A percentile compares a stretch with the other conserved stretches of the same genome.
Evolutionary conservation across 768 basidiomycete species (phyloP).

Genomic region (Kwoniella bestiolae): DNA sequence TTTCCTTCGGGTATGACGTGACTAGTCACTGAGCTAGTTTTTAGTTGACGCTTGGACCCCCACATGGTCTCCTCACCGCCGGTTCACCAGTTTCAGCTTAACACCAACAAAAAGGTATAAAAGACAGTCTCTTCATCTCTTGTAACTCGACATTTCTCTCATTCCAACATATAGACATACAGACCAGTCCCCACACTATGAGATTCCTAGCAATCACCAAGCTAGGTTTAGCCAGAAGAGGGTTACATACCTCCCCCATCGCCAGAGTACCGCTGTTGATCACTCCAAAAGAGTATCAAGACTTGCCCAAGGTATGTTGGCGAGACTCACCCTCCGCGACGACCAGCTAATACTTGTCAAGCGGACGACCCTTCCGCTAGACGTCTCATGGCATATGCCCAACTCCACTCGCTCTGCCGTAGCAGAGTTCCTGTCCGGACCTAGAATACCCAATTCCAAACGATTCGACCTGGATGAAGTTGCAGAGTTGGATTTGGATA

Average conservation of each 20-base stretch:
- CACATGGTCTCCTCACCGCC: no score
- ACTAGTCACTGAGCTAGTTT: no score
- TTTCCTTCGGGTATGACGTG: no score
- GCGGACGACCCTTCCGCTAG: constrained; percentile 62
- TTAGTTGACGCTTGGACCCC: no score
- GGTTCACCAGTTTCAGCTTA: no score
- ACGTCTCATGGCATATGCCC: constrained; percentile 95
- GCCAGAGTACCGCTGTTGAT: constrained; percentile 54
- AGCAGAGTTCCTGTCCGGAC: constrained; percentile 69
- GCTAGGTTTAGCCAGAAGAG: constrained; percentile 12
- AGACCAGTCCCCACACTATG: neutral
- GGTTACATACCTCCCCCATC: constrained; percentile 10
- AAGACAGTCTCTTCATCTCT: no score
- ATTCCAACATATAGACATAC: neutral
- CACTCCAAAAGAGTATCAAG: constrained; percentile 54
- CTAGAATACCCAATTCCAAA: constrained; percentile 70
- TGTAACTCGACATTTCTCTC: neutral
- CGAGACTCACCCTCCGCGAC: neutral
- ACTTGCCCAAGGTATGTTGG: constrained; percentile 48
- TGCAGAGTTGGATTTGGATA: constrained; percentile 61
- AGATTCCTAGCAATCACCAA: constrained; percentile 13
- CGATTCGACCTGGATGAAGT: constrained; percentile 82
- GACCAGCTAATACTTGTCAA: constrained; percentile 4
- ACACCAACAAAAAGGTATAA: no score
- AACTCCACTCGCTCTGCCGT: constrained; percentile 71